Percentiles rank a stretch among this genome's conserved stretches.
Conservation (phyloP, 2,329 filamentous ascomycete genomes). For the Purpureocillium takamizusanense region DNA sequence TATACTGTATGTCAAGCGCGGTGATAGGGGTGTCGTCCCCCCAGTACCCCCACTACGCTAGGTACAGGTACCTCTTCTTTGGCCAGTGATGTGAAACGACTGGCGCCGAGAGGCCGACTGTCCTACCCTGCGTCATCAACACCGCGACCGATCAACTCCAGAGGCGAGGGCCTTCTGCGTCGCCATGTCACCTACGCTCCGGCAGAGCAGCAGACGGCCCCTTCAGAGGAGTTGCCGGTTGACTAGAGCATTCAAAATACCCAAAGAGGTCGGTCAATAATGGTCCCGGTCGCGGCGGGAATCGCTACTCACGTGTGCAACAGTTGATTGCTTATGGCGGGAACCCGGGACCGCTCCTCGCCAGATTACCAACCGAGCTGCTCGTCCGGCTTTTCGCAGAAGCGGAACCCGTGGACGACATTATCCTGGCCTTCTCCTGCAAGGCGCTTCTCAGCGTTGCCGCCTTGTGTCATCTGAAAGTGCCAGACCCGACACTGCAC, state of each 20-base stretch:
- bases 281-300: background rate
- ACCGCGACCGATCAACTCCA: too few relatives aligned
- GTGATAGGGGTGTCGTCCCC: too few relatives aligned
- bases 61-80: too few relatives aligned
- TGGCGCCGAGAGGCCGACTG: too few relatives aligned
- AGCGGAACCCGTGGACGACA: background rate
- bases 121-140: too few relatives aligned
- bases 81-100: too few relatives aligned
- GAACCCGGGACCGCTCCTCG: background rate
- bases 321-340: background rate
- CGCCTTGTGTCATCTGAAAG: background rate
- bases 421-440: slow-evolving; percentile 1
- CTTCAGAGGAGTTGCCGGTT: background rate
- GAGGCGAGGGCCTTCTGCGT: background rate
- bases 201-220: background rate
- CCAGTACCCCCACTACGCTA: too few relatives aligned
- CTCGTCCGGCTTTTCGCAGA: background rate
- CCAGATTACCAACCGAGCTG: background rate
- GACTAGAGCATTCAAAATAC: background rate
- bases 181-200: background rate
- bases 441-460: background rate
- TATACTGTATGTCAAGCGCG: too few relatives aligned
- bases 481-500: background rate
- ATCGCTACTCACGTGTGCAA: background rate
- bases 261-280: background rate